Conservation (phyloP, 192 early-diverging fungal species). For the Entomortierella lignicola region DNA sequence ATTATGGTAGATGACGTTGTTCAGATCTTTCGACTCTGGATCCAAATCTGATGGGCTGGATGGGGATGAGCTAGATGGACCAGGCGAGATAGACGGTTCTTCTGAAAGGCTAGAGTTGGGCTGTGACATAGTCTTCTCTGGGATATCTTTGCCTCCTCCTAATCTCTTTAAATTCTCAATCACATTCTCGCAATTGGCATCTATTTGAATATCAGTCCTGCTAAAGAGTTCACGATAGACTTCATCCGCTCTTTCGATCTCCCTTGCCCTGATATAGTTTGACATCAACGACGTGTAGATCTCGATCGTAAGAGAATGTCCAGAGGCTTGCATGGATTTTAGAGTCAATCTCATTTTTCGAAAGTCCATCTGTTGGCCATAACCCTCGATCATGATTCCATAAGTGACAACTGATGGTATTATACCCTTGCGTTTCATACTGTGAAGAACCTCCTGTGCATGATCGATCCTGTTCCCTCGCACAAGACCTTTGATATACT, state of each 20-base stretch:
- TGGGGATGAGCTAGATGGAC: neutral
- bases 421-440: conserved; percentile 30
- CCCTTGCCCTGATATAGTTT: conserved; percentile 35
- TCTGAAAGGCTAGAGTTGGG: no score
- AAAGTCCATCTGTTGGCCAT: conserved; percentile 35
- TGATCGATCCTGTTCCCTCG: conserved; percentile 28
- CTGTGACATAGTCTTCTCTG: neutral
- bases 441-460: conserved; percentile 35
- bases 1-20: conserved; percentile 18
- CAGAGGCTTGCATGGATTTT: conserved; percentile 9
- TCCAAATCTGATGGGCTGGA: neutral
- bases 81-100: no score
- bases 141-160: neutral
- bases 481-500: conserved; percentile 35
- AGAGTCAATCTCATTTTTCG: conserved; percentile 17
- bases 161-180: conserved; percentile 17
- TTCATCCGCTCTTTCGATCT: conserved; percentile 18
- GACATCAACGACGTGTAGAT: conserved; percentile 47
- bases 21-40: neutral
- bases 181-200: conserved; percentile 23
- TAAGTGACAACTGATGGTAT: conserved; percentile 9
- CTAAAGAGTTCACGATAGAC: conserved; percentile 13
- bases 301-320: conserved; percentile 12
- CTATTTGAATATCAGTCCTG: conserved; percentile 17
- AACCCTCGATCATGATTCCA: conserved; percentile 34